Evolutionary conservation across 495 filamentous ascomycete species (phyloP), one percentile per base, ranked within the genome.

Genomic region (Cercophora samala): DNA sequence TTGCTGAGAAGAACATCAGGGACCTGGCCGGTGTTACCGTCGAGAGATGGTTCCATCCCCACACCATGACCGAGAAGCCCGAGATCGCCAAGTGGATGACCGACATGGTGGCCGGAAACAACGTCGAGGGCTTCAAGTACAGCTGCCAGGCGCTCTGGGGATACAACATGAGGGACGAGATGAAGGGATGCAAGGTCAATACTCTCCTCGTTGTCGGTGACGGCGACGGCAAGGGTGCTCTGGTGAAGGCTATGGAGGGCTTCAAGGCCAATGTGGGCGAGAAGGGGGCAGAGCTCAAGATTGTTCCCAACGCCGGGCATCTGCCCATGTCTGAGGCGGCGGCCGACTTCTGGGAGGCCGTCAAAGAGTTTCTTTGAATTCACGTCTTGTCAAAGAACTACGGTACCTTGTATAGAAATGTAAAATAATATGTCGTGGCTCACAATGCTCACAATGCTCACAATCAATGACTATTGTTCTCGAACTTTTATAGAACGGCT

Each of bases 321-420:
- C 75, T 95, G 77, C 91, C 91, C 4, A 95, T 95, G 91, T 87
- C 85, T 46, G 91, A 95, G 80, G 85, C 89, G 66, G 88, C 89
- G 9, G 76, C 77, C 66, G 84, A 82, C 15, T 90, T 92, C 75
- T 87, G 87, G 68, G 81, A 83, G 55, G 83, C 85, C 46, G 83
- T 92, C 5, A 78, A 80, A 58, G 79, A 70, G 29, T 89, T 87
- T 64, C 69, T 91, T 51, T 82, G 68, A 74, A 24, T 26, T 25
- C 37, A 13, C 1, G 37, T 46, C 26, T 46, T 3, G 5, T 9
- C 6, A 46, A 46, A 46, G 2, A 17, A 46, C n/a, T n/a, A n/a
- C n/a, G n/a, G n/a, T n/a, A n/a, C n/a, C n/a, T n/a, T n/a, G n/a
- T n/a, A 2, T 46, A 46, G 37, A 8, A 9, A 46, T 46, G 11